These are phyloP conservation scores for Chrysanthemum makinoi DNA, from an alignment of 129 eudicot species.

Conservation along the genomic window DNA sequence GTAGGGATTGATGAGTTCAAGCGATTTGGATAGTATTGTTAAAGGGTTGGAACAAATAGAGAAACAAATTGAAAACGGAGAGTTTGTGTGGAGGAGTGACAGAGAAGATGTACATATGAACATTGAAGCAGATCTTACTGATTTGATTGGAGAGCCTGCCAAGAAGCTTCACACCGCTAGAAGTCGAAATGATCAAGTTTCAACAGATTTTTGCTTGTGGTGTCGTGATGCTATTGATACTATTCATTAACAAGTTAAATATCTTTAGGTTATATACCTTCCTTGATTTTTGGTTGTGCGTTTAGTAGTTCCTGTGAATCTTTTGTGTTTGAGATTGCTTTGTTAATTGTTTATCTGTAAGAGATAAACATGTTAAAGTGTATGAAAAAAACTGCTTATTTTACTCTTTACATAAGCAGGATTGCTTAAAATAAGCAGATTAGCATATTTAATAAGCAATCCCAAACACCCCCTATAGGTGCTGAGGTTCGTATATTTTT, in stretches of 20 bases:
- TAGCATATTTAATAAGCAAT: background rate
- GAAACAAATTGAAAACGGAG: constrained; percentile 64
- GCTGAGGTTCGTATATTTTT: too few relatives aligned
- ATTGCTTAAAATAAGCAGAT: background rate
- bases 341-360: too few relatives aligned
- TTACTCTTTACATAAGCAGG: too few relatives aligned
- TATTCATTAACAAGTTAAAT: constrained; percentile 43
- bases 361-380: too few relatives aligned
- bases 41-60: constrained; percentile 74
- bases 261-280: constrained; percentile 57
- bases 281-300: background rate
- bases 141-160: constrained; percentile 89
- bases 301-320: background rate
- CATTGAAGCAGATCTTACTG: constrained; percentile 93
- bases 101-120: constrained; percentile 97
- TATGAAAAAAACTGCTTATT: too few relatives aligned
- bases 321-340: too few relatives aligned
- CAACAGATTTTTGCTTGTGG: constrained; percentile 90
- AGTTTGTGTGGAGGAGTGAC: constrained; percentile 85
- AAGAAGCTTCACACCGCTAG: constrained; percentile 97
- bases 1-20: constrained; percentile 63
- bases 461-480: constrained; percentile 10
- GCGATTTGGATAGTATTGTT: constrained; percentile 60
- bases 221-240: constrained; percentile 83
- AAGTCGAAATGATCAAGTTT: constrained; percentile 95